Evolutionary conservation across 805 yeast genomes (phyloP), one percentile per base, ranked within the genome.

Genomic region (Tetrapisispora namnaoensis): DNA sequence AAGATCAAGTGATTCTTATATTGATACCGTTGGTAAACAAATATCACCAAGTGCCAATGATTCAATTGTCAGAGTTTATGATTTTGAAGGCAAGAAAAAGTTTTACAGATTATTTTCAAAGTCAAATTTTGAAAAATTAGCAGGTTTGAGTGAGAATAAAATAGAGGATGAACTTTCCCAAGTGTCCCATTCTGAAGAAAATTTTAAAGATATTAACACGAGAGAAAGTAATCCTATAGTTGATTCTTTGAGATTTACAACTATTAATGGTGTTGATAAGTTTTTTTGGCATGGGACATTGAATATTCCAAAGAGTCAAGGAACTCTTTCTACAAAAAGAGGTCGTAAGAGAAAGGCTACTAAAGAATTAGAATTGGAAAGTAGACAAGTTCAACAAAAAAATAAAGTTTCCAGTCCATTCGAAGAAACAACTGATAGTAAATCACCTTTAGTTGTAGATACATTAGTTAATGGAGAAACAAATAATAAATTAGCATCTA

Each of bases 11-110:
- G 88, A 79, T 38, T 62, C 67, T 27, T 69, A 76, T 44, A 67
- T 77, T 3, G 74, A 74, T 18, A 62, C 67, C 3, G 60, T 69
- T 2, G 72, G 66, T 4, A 68, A 66, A 42, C 60, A 67, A 28
- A 47, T 37, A 4, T 51, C 55, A 62, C 22, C 50, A 60, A 49
- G 49, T 60, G 48, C 50, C 60, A 42, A 68, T 61, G 48, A 67
- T 60, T 49, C 68, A 2, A 68, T 87, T 13, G 73, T 83, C 0
- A 73, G 84, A 52, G 80, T 82, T 17, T 78, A 79, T 51, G 95
- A 86, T 58, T 80, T 79, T 54, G 80, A 79, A 51, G 95, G 95
- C 0, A 80, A 88, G 53, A 72, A 75, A 50, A 83, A 86, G 58
- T 85, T 79, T 55, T 86, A 78, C 63, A 70, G 95, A 38, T 80